Base-by-base conservation (phyloP, 148 eudicot species). In the Rhododendron simsii region DNA sequence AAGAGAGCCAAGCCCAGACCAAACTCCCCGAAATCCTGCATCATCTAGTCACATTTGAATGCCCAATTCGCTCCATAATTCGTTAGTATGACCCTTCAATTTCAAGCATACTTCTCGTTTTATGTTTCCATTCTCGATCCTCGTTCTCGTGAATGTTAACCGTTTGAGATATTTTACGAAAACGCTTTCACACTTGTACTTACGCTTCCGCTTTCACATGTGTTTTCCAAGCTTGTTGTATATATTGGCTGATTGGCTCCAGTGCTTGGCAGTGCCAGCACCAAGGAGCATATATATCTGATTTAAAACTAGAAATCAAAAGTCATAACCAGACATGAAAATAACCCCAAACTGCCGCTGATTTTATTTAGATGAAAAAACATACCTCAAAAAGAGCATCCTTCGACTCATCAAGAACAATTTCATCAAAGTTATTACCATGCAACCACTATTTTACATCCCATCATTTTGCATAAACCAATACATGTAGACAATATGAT, bases 211-310 rank as follows among this genome's bases (percentile, higher is more conserved):
- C 44, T 41, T 1, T 41, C 0, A 1, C 44, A 5, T 41, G 44
- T 95, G 97, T 50, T 89, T 93, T 35, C 95, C 99, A 55, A 96
- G 99, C 79, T 95, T 95, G 88, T 94, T 93, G 93, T 94, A 92
- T 94, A 92, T 33, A 33, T 33, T 33, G 35, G 35, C 35, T 33
- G 35, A 33, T 95, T 77, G 99, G 98, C 84, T 96, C 97, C 33
- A 96, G 91, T 61, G 95, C 85, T 92, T 96, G 96, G 89, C 99
- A 96, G 87, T 96, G 98, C 37, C 96, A 97, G 85, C 99, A 96
- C 99, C 97, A 94, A 37, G 99, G 96, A 89, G 99, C 96, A 86
- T 94, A 96, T 94, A 96, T 5, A 96, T 90, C 99, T 96, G 88
- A 26, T 67, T n/a, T 12, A 28, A 28, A n/a, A 71, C 76, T 39